Base-by-base conservation (phyloP, 2,329 filamentous ascomycete genomes). In the Westerdykella ornata region DNA sequence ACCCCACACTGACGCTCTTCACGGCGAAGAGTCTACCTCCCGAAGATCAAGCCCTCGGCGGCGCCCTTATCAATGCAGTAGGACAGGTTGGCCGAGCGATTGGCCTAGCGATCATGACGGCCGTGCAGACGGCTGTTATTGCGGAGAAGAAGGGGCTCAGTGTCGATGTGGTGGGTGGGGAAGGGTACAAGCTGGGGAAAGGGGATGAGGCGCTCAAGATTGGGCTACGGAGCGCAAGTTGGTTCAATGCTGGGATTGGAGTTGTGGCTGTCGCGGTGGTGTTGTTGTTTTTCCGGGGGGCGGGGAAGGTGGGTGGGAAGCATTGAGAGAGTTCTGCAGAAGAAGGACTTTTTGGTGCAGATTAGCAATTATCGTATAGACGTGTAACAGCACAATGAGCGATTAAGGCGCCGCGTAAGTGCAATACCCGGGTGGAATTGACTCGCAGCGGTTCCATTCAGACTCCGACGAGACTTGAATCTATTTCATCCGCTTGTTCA, bases 1-100 rank as follows among this genome's bases (percentile, higher is more conserved):
- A 78, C 70, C 81, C 82, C 0, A 76, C 76, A 4, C 66, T 85
- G 14, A 80, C 78, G 0, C 70, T 86, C 0, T 84, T 83, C 56
- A 81, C 77, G 0, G 81, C 81, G 0, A 77, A 78, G 45, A 70
- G 75, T 0, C 68, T 86, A 1, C 77, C 81, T 0, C 67, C 69
- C 1, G 75, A 78, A 37, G 81, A 86, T 46, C 82, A 85, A 53
- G 79, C 80, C 1, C 61, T 85, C 0, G 82, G 81, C 0, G 82
- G 81, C 1, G 82, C 80, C 0, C 71, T 85, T 7, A 77, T 85
- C 56, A 84, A 84, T 44, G 74, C 81, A 0, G 74, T 81, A 11
- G 78, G 77, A 0, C 80, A 84, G 53, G 68, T 85, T 22, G 82
- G 82, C 0, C 70, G 82, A 5, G 75, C 81, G 0, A 73, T 85